Evolutionary conservation across 1,284 basidiomycete genomes (phyloP), one percentile per base, ranked within the genome.

Genomic region (Megacollybia platyphylla): DNA sequence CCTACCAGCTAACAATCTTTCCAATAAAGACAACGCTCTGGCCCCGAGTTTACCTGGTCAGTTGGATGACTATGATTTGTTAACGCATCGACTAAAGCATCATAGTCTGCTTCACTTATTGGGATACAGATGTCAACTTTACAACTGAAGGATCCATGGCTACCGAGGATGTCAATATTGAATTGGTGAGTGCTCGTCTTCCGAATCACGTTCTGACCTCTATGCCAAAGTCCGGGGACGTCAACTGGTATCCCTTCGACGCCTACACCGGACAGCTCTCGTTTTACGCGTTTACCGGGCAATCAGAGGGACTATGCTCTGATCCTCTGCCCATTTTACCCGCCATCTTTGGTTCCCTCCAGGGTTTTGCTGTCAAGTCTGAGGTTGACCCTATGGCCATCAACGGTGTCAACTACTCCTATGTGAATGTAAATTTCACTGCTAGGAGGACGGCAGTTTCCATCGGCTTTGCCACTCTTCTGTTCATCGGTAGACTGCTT

Each of bases 211-310:
- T 34, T 34, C 15, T 34, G 3, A 34, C 5, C 31, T 11, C 11
- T 34, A 11, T 34, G 10, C 3, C 31, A 11, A 13, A 46, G 45
- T 18, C 38, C 7, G 45, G 45, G 1, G 46, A 47, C 26, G 36
- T 47, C 35, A 47, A 47, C 29, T 30, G 43, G 5, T 47, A 47
- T 30, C 43, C 46, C 13, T 44, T 47, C 39, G 46, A 47, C 17
- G 18, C 39, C 9, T 47, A 36, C 34, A 41, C 29, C 24, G 24
- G 37, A 3, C 39, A 44, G 4, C 31, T 34, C 10, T 34, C 3
- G 11, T 11, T 34, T 32, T 47, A 47, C 24, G 11, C 31, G 10
- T 24, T 44, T 11, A 24, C 11, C 10, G 46, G 39, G 2, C 41
- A 34, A 38, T 44, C 46, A 10, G 13, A 13, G 18, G 18, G n/a